phyloP scores from a whole-genome alignment of 2,329 filamentous ascomycete genomes.

The Alternaria incomplexa region DNA sequence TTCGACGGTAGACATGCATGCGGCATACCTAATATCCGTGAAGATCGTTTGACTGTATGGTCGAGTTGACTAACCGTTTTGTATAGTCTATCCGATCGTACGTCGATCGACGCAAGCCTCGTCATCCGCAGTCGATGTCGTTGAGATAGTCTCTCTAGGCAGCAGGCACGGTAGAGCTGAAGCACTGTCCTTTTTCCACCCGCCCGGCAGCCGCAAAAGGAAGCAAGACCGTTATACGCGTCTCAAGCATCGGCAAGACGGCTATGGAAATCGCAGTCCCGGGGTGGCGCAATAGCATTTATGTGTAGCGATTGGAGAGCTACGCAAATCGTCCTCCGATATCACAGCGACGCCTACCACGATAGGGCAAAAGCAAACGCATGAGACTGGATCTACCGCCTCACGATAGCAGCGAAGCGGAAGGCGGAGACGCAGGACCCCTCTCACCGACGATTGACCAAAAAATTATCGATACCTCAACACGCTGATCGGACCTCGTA shows the following conservation, averaged over 20 bases:
- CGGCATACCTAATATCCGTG: background rate
- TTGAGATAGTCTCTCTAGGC: conserved; percentile 27
- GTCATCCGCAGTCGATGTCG: conserved; percentile 7
- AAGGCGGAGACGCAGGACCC: conserved; percentile 7
- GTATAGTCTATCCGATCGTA: background rate
- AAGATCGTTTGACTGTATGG: background rate
- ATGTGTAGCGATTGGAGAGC: conserved; percentile 8
- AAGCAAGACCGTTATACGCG: conserved; percentile 12
- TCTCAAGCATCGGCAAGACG: conserved; percentile 7
- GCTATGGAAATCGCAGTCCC: background rate
- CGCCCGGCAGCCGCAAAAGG: conserved; percentile 12
- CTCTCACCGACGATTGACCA: conserved; percentile 1
- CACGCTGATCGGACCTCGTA: conserved; percentile 3
- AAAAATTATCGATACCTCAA: conserved; percentile 3
- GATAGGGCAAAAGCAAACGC: conserved; percentile 7
- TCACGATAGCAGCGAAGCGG: conserved; percentile 4
- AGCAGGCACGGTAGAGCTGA: conserved; percentile 12
- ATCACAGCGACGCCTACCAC: background rate
- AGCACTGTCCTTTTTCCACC: conserved; percentile 10
- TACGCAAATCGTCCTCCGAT: background rate
- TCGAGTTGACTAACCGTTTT: background rate
- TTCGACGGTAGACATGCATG: background rate
- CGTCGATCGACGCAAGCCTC: conserved; percentile 3
- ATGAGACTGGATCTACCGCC: conserved; percentile 8
- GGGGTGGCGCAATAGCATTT: background rate